These are phyloP conservation scores for Vitis labrusca DNA, from an alignment of 164 flowering plant genomes.

Conservation along the genomic window DNA sequence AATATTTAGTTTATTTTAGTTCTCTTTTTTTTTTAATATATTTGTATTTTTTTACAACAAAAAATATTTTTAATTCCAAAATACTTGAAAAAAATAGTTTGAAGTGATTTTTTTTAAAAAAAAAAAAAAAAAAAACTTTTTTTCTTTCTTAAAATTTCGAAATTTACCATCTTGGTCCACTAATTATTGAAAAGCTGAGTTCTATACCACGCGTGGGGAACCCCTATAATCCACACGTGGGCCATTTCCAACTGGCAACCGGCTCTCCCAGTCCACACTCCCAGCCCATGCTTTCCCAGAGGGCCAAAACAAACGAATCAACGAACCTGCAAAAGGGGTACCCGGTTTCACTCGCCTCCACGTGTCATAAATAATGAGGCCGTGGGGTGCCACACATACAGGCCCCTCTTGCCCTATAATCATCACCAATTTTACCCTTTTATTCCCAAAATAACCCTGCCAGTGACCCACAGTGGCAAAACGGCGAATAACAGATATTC, in stretches of 20 bases:
- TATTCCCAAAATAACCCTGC: no score
- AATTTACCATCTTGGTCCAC: not conserved
- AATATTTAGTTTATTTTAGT: no score
- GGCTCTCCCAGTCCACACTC: not conserved
- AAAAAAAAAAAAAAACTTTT: no score
- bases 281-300: not conserved
- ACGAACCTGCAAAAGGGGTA: not conserved
- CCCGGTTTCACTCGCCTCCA: constrained; percentile 1
- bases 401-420: no score
- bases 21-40: no score
- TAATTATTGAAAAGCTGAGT: not conserved
- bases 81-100: no score
- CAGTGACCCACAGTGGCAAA: not conserved
- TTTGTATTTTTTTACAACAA: no score
- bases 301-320: not conserved
- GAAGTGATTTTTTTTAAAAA: no score
- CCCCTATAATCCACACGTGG: constrained; percentile 13
- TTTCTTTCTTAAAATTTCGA: not conserved
- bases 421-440: no score
- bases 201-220: constrained; percentile 7
- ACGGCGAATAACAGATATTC: not conserved
- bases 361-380: constrained; percentile 5
- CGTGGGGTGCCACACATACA: no score
- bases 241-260: not conserved
- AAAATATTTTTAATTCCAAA: no score